Percentiles rank a stretch among this genome's conserved stretches.
phyloP scores from a whole-genome alignment of 2,329 filamentous ascomycete genomes.

The Acephala macrosclerotiorum region DNA sequence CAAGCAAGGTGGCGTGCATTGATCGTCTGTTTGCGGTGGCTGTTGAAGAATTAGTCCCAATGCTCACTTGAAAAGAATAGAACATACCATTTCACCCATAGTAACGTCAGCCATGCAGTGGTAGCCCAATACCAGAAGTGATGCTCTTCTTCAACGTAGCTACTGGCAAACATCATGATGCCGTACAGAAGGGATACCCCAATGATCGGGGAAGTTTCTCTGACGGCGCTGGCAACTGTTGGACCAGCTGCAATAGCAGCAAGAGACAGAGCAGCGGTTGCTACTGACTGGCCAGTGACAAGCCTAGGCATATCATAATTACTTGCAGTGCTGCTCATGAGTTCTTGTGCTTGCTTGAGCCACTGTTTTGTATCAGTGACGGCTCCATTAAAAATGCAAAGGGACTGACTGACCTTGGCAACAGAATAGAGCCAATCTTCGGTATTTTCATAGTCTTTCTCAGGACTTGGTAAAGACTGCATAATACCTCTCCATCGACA shows the following conservation, averaged over 20 bases:
- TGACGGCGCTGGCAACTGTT: conserved; percentile 49
- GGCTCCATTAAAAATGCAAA: background rate
- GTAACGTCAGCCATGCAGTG: conserved; percentile 70
- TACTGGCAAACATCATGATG: conserved; percentile 96
- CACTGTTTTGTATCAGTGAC: conserved; percentile 44
- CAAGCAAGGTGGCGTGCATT: conserved; percentile 27
- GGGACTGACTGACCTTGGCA: conserved; percentile 47
- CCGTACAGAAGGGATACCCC: conserved; percentile 70
- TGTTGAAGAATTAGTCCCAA: conserved; percentile 33
- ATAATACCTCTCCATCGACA: conserved; percentile 69
- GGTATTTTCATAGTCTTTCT: conserved; percentile 41
- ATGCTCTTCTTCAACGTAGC: conserved; percentile 97
- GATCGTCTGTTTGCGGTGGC: conserved; percentile 32
- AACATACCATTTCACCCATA: conserved; percentile 54
- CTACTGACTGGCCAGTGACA: conserved; percentile 51
- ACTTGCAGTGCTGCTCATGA: conserved; percentile 90
- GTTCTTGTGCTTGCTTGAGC: conserved; percentile 62
- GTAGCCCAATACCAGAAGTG: conserved; percentile 98
- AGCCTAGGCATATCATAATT: conserved; percentile 83
- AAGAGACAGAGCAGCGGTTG: conserved; percentile 45
- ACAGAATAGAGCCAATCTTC: conserved; percentile 53
- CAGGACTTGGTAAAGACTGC: conserved; percentile 29
- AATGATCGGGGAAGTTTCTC: conserved; percentile 52
- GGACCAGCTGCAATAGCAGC: conserved; percentile 47
- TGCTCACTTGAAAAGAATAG: background rate